Percentiles rank a stretch among this genome's conserved stretches.
phyloP scores from a whole-genome alignment of 2,329 filamentous ascomycete genomes.

The Paracamarosporium sp. region DNA sequence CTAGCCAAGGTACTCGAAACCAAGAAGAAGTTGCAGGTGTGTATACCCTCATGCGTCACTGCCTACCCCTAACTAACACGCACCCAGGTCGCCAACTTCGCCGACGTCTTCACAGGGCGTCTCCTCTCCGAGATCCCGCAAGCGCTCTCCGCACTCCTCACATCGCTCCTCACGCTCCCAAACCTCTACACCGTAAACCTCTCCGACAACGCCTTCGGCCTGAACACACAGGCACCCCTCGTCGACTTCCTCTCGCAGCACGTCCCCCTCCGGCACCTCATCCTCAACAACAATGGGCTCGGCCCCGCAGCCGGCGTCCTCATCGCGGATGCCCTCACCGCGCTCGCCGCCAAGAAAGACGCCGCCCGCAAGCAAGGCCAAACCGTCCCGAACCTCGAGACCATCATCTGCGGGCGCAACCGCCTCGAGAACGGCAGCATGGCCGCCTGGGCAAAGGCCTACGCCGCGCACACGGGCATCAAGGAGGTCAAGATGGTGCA shows the following conservation, averaged over 20 bases:
- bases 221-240: conserved; percentile 91
- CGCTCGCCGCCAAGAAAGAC: conserved; percentile 84
- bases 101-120: conserved; percentile 96
- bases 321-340: conserved; percentile 84
- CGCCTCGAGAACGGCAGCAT: conserved; percentile 95
- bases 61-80: conserved; percentile 9
- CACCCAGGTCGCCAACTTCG: conserved; percentile 78
- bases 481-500: conserved; percentile 96
- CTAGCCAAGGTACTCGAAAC: conserved; percentile 83
- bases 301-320: conserved; percentile 89
- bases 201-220: conserved; percentile 96
- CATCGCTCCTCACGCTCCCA: conserved; percentile 82
- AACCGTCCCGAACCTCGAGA: conserved; percentile 84
- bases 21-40: conserved; percentile 80
- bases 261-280: conserved; percentile 88
- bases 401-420: conserved; percentile 96
- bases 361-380: conserved; percentile 74
- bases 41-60: conserved; percentile 11
- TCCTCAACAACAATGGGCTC: conserved; percentile 98
- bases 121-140: conserved; percentile 92
- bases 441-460: conserved; percentile 91
- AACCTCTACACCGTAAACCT: conserved; percentile 91
- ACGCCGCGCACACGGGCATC: conserved; percentile 79
- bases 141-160: conserved; percentile 84
- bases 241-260: conserved; percentile 90